A percentile compares a stretch with the other conserved stretches of the same genome.
Evolutionary conservation across 345 rosid species (phyloP).

Genomic region (Trapa incisa): DNA sequence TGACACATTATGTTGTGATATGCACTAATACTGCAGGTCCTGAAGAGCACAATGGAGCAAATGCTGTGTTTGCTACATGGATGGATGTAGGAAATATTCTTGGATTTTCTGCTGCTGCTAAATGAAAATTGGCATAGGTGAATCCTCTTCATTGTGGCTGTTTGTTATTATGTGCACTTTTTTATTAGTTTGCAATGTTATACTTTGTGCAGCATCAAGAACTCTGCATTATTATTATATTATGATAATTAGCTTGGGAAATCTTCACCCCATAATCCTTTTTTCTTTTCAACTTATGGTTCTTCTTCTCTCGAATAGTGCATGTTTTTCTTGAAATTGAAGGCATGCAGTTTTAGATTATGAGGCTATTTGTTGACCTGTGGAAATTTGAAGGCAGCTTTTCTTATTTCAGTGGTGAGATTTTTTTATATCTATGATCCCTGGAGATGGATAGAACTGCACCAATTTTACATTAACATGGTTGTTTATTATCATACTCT

Average conservation of each 20-base stretch:
- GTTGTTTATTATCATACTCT: neutral
- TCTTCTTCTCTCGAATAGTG: neutral
- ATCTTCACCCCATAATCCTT: neutral
- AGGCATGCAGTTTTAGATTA: neutral
- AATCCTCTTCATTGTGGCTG: constrained; percentile 12
- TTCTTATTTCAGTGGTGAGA: constrained; percentile 88
- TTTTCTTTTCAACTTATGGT: neutral
- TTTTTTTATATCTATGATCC: neutral
- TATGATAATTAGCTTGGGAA: neutral
- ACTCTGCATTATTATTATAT: neutral
- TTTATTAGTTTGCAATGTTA: neutral
- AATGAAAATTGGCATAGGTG: constrained; percentile 84
- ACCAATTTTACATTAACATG: neutral
- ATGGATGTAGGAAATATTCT: constrained; percentile 95
- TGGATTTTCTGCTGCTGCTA: constrained; percentile 97
- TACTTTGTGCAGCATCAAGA: neutral
- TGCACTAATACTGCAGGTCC: constrained; percentile 40
- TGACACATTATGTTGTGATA: constrained; percentile 4
- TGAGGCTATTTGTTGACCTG: constrained; percentile 23
- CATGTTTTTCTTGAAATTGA: neutral
- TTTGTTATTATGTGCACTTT: neutral
- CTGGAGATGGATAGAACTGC: neutral
- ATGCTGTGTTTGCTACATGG: constrained; percentile 93
- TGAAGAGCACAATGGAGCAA: constrained; percentile 83
- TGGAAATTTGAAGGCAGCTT: constrained; percentile 94